phyloP scores from a whole-genome alignment of 805 yeast genomes.

The Cyberlindnera suaveolens region DNA sequence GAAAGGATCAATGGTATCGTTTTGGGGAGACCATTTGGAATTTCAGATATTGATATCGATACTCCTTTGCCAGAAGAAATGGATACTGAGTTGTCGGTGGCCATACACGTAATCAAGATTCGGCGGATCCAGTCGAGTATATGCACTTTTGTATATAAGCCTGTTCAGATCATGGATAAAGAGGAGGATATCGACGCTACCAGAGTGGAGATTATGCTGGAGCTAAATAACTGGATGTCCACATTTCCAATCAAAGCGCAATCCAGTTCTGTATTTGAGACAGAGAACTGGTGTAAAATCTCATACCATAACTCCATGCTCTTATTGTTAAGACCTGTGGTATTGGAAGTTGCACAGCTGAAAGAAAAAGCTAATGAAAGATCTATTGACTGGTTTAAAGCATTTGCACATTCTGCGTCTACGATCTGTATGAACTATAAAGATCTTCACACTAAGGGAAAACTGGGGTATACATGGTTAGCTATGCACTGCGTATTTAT shows the following conservation, averaged over 20 bases:
- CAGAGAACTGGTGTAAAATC: slow-evolving; percentile 28
- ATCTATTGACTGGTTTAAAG: slow-evolving; percentile 28
- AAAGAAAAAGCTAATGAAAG: slow-evolving; percentile 14
- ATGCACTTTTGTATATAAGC: slow-evolving; percentile 28
- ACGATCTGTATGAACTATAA: slow-evolving; percentile 26
- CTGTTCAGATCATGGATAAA: slow-evolving; percentile 10
- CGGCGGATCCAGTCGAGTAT: slow-evolving; percentile 29
- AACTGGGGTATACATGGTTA: slow-evolving; percentile 26
- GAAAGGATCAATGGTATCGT: slow-evolving; percentile 30
- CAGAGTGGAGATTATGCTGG: slow-evolving; percentile 26
- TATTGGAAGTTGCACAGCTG: slow-evolving; percentile 17
- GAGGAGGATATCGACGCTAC: slow-evolving; percentile 24
- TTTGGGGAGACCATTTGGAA: slow-evolving; percentile 31
- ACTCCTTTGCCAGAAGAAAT: slow-evolving; percentile 19
- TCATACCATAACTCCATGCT: slow-evolving; percentile 30
- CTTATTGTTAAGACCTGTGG: slow-evolving; percentile 26
- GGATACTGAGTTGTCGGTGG: slow-evolving; percentile 10
- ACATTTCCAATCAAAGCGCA: slow-evolving; percentile 24
- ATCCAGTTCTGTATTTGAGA: slow-evolving; percentile 26
- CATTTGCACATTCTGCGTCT: slow-evolving; percentile 27
- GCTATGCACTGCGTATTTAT: slow-evolving; percentile 28
- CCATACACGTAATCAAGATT: slow-evolving; percentile 27
- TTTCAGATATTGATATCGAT: slow-evolving; percentile 30
- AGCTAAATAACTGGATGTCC: slow-evolving; percentile 28
- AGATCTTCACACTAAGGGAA: slow-evolving; percentile 21